Evolutionary conservation across 2,329 filamentous ascomycete genomes (phyloP).

Genomic region (Talaromyces atroroseus): DNA sequence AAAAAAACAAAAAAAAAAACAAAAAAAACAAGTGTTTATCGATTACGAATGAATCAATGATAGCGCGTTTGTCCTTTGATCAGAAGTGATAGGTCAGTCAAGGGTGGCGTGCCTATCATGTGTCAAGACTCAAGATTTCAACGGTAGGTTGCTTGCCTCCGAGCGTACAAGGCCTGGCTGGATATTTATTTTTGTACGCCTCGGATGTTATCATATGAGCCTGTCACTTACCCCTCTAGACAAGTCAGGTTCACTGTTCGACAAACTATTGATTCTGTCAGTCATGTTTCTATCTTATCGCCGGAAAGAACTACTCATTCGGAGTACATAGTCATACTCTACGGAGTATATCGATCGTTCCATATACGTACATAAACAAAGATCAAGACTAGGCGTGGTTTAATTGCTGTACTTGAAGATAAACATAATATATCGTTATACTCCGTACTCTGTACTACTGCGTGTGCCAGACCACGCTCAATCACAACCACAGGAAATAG

Average conservation of each 20-base stretch:
- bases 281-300: not conserved
- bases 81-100: not conserved
- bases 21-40: not conserved
- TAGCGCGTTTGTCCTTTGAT: not conserved
- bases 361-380: too few species aligned
- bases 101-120: not conserved
- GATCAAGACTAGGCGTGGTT: too few species aligned
- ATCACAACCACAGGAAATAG: not conserved
- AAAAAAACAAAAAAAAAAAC: too few species aligned
- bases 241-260: not conserved
- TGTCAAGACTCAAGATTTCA: not conserved
- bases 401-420: too few species aligned
- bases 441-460: not conserved
- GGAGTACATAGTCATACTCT: not conserved
- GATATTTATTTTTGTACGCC: not conserved
- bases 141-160: not conserved
- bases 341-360: not conserved
- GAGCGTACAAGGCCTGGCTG: not conserved
- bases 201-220: not conserved
- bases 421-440: not conserved
- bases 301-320: not conserved
- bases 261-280: not conserved
- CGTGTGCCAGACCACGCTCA: not conserved
- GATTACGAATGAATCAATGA: not conserved
- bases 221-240: too few species aligned